A percentile compares a stretch with the other conserved stretches of the same genome.
Conservation (phyloP, 345 rosid genomes). For the Populus simonii region DNA sequence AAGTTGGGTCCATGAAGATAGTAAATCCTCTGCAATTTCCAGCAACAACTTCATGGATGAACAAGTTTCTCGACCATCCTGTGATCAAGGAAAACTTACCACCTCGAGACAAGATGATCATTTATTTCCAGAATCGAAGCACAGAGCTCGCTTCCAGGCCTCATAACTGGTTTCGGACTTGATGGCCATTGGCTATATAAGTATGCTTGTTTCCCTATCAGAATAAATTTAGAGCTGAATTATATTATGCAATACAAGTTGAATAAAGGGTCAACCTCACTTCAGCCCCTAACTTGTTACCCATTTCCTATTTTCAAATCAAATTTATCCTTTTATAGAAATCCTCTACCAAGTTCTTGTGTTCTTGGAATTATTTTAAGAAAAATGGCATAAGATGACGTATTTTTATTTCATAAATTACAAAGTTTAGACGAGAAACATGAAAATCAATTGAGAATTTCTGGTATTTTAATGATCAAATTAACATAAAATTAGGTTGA, state of each 20-base stretch:
- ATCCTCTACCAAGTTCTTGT: background rate
- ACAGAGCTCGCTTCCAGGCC: background rate
- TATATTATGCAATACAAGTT: background rate
- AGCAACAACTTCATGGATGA: slow-evolving; percentile 25
- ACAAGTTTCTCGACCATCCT: slow-evolving; percentile 24
- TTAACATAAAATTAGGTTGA: background rate
- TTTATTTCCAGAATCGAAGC: slow-evolving; percentile 11
- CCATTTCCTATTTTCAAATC: background rate
- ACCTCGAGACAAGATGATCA: slow-evolving; percentile 24
- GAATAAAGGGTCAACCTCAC: background rate
- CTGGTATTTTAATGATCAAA: background rate
- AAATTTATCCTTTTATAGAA: too few species aligned
- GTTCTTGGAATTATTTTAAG: too few species aligned
- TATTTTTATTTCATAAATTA: background rate
- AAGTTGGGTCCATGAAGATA: slow-evolving; percentile 25
- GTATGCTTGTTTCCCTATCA: too few species aligned
- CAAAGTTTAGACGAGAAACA: background rate
- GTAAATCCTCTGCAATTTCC: slow-evolving; percentile 21
- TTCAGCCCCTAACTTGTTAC: background rate
- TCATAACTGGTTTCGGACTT: background rate
- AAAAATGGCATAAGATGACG: background rate
- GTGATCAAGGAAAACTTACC: slow-evolving; percentile 30
- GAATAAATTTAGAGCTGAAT: too few species aligned
- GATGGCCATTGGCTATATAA: background rate
- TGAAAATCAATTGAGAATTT: background rate